Base-by-base conservation (phyloP, 2,329 filamentous ascomycete genomes). In the Dendrostoma leiphaemia region DNA sequence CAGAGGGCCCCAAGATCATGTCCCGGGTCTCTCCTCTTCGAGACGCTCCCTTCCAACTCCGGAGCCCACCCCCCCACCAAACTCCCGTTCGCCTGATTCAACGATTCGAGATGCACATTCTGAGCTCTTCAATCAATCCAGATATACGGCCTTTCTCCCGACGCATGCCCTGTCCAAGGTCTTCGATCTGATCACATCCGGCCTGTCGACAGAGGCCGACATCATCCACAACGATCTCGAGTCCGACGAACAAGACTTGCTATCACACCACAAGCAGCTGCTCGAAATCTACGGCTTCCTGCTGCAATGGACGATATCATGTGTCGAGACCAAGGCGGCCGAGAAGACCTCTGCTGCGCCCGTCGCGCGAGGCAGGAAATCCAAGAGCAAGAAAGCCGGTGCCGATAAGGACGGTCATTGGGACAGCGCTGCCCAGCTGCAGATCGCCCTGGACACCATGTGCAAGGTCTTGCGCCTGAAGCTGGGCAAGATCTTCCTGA, bases 271-370 rank as follows among this genome's bases (percentile, higher is more conserved):
- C 75, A 97, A 96, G 71, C 85, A 89, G 61, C 79, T 97, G 2
- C 81, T 99, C 61, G 94, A 99, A 69, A 89, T 96, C 66, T 97
- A 95, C 68, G 93, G 88, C 31, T 99, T 96, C 66, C 77, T 99
- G 10, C 75, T 99, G 46, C 92, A 97, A 71, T 99, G 94, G 95
- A 90, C 91, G 6, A 88, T 97, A 60, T 88, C 91, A 6, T 91
- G 89, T n/a, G 90, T 97, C 46, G 94, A 99, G 72, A 88, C 89
- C 35, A 96, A 96, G 72, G 89, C 91, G 2, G 89, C 91, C 43
- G 94, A 97, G 71, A 97, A 95, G 72, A 85, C 91, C 0, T 85
- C 88, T 1, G 76, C 86, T 7, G 81, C 86, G 1, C 85, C 88
- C 2, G 83, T 81, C n/a, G 81, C 84, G 7, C 81, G 90, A 64